phyloP scores from a whole-genome alignment of 257 asterid genomes.

The Capsicum rhomboideum region DNA sequence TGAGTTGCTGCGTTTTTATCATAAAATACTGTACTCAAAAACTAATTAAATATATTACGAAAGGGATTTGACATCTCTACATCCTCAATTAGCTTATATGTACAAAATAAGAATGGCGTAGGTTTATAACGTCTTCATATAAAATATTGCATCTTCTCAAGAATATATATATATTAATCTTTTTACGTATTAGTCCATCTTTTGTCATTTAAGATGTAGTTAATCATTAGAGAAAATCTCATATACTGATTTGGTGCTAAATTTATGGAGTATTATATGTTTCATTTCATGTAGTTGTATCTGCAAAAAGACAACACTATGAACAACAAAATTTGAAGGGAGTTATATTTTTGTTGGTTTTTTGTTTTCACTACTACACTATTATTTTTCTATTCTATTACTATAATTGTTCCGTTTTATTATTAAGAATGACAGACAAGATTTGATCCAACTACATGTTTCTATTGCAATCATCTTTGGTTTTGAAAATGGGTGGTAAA shows the following conservation, averaged over 20 bases:
- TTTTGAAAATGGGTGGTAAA: too few relatives aligned
- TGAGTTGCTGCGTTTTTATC: background rate
- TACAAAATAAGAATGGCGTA: background rate
- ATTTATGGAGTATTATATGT: background rate
- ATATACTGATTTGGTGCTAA: background rate
- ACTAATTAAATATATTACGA: too few relatives aligned
- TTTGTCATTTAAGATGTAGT: too few relatives aligned
- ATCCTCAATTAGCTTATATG: background rate
- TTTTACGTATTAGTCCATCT: background rate
- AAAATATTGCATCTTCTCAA: background rate
- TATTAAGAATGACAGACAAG: too few relatives aligned
- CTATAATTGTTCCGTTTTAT: too few relatives aligned
- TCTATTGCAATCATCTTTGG: too few relatives aligned
- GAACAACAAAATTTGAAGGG: background rate
- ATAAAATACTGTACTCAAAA: too few relatives aligned
- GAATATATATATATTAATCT: background rate
- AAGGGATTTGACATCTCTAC: background rate
- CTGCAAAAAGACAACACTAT: background rate
- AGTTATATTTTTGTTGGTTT: too few relatives aligned
- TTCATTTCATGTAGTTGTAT: background rate
- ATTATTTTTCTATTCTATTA: too few relatives aligned
- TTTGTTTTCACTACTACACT: too few relatives aligned
- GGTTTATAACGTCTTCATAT: background rate
- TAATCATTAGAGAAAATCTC: background rate
- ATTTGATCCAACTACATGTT: too few relatives aligned